phyloP scores from a whole-genome alignment of 805 yeast genomes.

The Wickerhamiella dianesei region DNA sequence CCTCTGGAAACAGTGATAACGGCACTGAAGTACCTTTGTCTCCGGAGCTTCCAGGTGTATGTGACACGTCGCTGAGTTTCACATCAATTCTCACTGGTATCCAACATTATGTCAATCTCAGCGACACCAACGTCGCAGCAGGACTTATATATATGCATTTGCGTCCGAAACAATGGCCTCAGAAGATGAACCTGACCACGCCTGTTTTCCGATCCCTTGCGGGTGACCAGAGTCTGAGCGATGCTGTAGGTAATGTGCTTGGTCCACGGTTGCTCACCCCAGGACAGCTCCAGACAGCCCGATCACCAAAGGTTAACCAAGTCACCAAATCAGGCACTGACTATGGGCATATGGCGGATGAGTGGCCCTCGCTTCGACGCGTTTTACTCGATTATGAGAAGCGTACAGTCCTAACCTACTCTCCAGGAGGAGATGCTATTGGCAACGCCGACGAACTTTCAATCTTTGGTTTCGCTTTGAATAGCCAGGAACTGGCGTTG shows the following conservation, averaged over 20 bases:
- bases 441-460: constrained; percentile 2
- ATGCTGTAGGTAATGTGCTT: constrained; percentile 1
- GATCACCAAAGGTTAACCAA: not conserved
- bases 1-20: not conserved
- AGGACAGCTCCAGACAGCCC: not conserved
- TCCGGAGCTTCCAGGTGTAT: not conserved
- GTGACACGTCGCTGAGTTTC: constrained; percentile 15
- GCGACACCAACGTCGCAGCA: constrained; percentile 36
- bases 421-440: not conserved
- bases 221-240: constrained; percentile 4
- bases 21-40: not conserved
- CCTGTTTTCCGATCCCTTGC: not conserved
- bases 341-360: not conserved
- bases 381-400: constrained; percentile 8
- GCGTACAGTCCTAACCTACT: constrained; percentile 10
- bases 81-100: constrained; percentile 18
- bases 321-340: not conserved
- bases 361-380: constrained; percentile 16
- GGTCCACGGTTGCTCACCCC: constrained; percentile 15
- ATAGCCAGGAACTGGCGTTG: constrained; percentile 5
- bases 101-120: constrained; percentile 25
- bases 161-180: constrained; percentile 14
- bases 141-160: constrained; percentile 32
- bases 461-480: constrained; percentile 6
- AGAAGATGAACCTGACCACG: not conserved